Conservation (phyloP, 805 yeast genomes). For the Hanseniaspora jakobsenii region DNA sequence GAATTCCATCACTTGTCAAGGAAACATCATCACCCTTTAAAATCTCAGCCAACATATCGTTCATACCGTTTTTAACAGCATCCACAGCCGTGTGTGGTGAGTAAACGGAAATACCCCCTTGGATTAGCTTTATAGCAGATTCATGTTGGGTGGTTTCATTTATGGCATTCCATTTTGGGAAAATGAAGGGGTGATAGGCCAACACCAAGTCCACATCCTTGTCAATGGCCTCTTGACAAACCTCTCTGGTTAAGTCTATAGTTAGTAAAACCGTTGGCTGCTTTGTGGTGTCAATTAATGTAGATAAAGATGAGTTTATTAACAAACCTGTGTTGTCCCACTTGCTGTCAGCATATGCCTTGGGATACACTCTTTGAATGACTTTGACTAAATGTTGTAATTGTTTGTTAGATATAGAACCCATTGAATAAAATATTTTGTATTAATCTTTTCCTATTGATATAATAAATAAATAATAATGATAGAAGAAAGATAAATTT, state of each 20-base stretch:
- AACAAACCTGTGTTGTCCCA: slow-evolving; percentile 96
- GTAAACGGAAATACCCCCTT: slow-evolving; percentile 74
- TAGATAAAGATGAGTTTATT: slow-evolving; percentile 42
- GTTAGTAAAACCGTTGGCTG: slow-evolving; percentile 44
- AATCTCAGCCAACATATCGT: slow-evolving; percentile 75
- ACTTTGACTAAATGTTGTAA: slow-evolving; percentile 16
- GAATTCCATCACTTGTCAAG: slow-evolving; percentile 21
- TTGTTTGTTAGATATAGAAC: background rate
- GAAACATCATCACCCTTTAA: slow-evolving; percentile 32
- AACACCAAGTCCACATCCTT: slow-evolving; percentile 45
- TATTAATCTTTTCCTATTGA: background rate
- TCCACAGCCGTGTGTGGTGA: slow-evolving; percentile 95
- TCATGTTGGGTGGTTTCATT: slow-evolving; percentile 64
- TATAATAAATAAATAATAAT: too few species aligned
- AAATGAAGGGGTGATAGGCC: slow-evolving; percentile 92
- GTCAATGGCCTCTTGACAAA: slow-evolving; percentile 71
- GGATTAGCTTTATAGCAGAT: slow-evolving; percentile 59
- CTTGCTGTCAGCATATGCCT: slow-evolving; percentile 63
- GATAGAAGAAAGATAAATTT: too few species aligned
- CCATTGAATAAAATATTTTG: background rate
- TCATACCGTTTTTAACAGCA: slow-evolving; percentile 85
- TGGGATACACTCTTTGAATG: slow-evolving; percentile 71
- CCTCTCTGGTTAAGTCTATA: slow-evolving; percentile 71
- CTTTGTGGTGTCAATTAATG: slow-evolving; percentile 15
- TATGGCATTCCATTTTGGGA: slow-evolving; percentile 71